phyloP scores from a whole-genome alignment of 495 filamentous ascomycete species.

The Aspergillus avenaceus region DNA sequence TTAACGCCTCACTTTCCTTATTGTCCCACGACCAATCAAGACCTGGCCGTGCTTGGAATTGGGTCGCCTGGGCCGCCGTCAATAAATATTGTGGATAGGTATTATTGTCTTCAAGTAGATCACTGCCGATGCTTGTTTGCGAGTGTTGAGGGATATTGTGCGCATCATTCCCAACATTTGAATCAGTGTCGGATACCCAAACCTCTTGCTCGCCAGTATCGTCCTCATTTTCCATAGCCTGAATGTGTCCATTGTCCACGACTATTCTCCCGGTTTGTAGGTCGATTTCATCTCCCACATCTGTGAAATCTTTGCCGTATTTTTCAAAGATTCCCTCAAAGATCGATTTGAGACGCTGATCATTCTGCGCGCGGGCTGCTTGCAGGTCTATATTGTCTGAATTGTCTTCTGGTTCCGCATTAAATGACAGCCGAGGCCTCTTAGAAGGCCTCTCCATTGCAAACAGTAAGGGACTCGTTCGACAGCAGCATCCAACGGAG shows the following conservation, averaged over 20 bases:
- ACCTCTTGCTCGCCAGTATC: constrained; percentile 33
- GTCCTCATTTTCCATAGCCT: constrained; percentile 49
- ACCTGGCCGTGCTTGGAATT: constrained; percentile 6
- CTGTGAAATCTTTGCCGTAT: constrained; percentile 78
- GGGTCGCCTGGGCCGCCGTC: constrained; percentile 2
- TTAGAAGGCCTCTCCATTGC: constrained; percentile 58
- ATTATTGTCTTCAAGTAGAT: background rate
- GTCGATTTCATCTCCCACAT: constrained; percentile 79
- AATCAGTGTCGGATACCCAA: constrained; percentile 11
- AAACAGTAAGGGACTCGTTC: too few species aligned
- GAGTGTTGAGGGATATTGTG: background rate
- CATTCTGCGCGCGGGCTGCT: constrained; percentile 56
- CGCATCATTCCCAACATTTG: background rate
- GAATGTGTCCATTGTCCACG: constrained; percentile 82
- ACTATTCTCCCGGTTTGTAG: constrained; percentile 71
- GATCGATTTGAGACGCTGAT: constrained; percentile 64
- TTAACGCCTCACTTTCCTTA: constrained; percentile 6
- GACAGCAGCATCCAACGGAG: background rate
- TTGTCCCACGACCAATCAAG: background rate
- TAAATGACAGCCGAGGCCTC: constrained; percentile 45
- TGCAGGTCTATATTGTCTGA: constrained; percentile 42
- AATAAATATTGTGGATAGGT: background rate
- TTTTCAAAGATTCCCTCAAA: constrained; percentile 88
- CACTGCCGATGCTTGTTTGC: constrained; percentile 1
- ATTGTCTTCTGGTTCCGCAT: constrained; percentile 38